Evolutionary conservation across 352 stramenopile species (phyloP).

Genomic region (Peronospora belbahrii): DNA sequence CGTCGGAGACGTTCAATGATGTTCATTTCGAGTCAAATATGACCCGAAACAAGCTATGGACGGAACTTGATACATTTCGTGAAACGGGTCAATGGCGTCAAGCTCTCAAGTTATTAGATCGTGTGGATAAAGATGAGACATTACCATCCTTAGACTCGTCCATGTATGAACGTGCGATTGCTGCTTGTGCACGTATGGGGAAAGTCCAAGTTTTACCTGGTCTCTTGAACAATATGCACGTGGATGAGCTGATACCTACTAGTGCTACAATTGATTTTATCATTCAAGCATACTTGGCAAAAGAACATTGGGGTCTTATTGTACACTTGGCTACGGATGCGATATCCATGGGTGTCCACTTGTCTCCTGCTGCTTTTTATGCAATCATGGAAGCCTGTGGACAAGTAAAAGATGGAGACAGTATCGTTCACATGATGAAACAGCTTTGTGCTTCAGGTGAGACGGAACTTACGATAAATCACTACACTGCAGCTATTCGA

Average conservation of each 20-base stretch:
- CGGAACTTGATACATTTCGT: slow-evolving; percentile 39
- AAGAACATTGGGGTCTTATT: slow-evolving; percentile 56
- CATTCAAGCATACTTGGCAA: slow-evolving; percentile 68
- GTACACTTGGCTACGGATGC: slow-evolving; percentile 39
- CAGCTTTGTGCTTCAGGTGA: slow-evolving; percentile 26
- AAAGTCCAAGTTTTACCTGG: slow-evolving; percentile 71
- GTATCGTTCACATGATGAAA: slow-evolving; percentile 41
- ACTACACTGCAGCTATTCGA: slow-evolving; percentile 58
- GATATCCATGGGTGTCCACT: slow-evolving; percentile 34
- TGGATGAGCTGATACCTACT: slow-evolving; percentile 57
- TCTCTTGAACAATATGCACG: slow-evolving; percentile 69
- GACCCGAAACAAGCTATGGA: slow-evolving; percentile 20
- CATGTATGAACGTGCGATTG: slow-evolving; percentile 81
- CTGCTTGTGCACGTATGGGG: slow-evolving; percentile 66
- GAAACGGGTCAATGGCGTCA: slow-evolving; percentile 67
- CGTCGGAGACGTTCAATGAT: slow-evolving; percentile 8
- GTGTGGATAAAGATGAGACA: slow-evolving; percentile 44
- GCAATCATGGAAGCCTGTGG: slow-evolving; percentile 68
- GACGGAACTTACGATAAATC: slow-evolving; percentile 21
- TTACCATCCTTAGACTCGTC: slow-evolving; percentile 46
- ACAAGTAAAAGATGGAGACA: slow-evolving; percentile 44
- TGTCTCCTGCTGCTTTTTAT: slow-evolving; percentile 66
- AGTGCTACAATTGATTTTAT: slow-evolving; percentile 70
- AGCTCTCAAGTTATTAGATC: slow-evolving; percentile 66
- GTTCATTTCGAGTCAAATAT: slow-evolving; percentile 11